Evolutionary conservation across 345 rosid genomes (phyloP), one percentile per base, ranked within the genome.

Genomic region (Citropsis articulata): DNA sequence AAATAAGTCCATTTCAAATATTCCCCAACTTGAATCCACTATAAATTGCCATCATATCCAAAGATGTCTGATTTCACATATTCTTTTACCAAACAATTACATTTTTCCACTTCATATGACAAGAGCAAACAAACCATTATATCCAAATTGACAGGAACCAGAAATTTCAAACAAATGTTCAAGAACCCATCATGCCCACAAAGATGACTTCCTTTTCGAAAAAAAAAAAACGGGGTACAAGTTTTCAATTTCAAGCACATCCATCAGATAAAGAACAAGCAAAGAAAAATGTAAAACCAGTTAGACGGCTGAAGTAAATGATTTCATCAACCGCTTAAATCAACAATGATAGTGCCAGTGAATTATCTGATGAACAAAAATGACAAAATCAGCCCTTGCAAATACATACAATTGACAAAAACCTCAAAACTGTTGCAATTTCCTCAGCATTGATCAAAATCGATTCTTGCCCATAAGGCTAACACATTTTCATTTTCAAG

Each of bases 401-500:
- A 45, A 45, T 2, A 38, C 9, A 6, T 35, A 63, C 10, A 75
- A 53, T 24, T 50, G 12, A 9, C 4, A 66, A 33, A 66, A 53
- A 55, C n/a, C 71, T 25, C 36, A 33, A 67, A 14, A 59, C 25
- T 30, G 64, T 22, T 13, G 42, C 9, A 61, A 13, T 7, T 31
- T 62, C 67, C 12, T 27, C 38, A 35, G 36, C 24, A 10, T 57
- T 19, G 19, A 27, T 45, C 18, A 45, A 45, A 45, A 45, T 13
- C 13, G 50, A 45, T 69, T 77, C 45, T 40, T 40, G 38, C 71
- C 60, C 42, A 28, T 45, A 42, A 75, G 72, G 22, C 75, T 59
- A 40, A 24, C 31, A 36, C 75, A 66, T 53, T 63, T 38, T 9
- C 75, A 66, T 53, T 57, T 38, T 19, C 68, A 69, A 80, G 53